A percentile compares a stretch with the other conserved stretches of the same genome.
Conservation (phyloP, 768 basidiomycete genomes). For the Naganishia randhawae region DNA sequence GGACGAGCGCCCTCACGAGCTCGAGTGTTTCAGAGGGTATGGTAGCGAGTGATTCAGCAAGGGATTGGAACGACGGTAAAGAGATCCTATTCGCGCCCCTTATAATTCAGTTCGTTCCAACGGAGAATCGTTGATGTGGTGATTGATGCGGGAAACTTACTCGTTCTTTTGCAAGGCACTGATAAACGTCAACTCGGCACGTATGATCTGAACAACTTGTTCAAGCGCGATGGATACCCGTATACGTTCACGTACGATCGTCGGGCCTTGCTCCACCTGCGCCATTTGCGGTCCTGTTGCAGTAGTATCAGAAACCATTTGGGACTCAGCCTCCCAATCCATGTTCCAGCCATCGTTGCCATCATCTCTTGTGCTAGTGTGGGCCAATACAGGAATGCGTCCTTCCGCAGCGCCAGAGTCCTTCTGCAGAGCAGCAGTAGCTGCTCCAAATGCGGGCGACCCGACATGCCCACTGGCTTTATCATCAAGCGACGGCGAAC, state of each 20-base stretch:
- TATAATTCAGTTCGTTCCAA: no score
- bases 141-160: constrained; percentile 32
- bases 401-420: no score
- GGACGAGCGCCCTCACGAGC: constrained; percentile 73
- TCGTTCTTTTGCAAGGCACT: constrained; percentile 60
- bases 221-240: background rate
- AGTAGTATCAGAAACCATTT: no score
- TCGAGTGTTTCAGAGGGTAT: constrained; percentile 69
- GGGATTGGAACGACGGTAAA: background rate
- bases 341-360: constrained; percentile 12
- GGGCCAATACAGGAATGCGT: no score
- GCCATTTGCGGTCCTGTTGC: background rate
- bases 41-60: constrained; percentile 44
- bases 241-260: background rate
- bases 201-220: constrained; percentile 34
- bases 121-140: background rate
- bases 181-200: constrained; percentile 34
- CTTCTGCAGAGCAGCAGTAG: background rate
- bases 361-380: no score
- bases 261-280: background rate
- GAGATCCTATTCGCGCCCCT: background rate
- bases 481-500: background rate
- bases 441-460: background rate
- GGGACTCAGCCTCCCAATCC: constrained; percentile 14
- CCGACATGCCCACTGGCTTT: background rate